Conservation (phyloP, 257 asterid genomes). For the Gynochthodes officinalis region DNA sequence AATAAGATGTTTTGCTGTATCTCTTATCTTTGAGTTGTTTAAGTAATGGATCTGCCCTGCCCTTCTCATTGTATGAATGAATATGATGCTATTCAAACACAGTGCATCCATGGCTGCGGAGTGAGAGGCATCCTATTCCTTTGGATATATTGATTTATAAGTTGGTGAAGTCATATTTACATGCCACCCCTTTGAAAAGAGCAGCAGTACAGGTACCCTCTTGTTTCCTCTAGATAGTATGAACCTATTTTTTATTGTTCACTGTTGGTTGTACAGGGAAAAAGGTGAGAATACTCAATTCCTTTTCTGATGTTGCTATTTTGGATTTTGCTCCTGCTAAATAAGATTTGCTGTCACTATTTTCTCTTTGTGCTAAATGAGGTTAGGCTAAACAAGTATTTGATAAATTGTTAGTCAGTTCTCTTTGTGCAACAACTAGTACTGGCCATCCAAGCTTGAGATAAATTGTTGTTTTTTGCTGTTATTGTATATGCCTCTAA, state of each 20-base stretch:
- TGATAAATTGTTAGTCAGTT: no score
- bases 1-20: background rate
- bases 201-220: conserved; percentile 80
- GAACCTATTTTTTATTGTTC: background rate
- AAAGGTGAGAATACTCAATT: background rate
- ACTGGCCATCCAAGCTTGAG: background rate
- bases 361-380: background rate
- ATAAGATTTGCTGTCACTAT: background rate
- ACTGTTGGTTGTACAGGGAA: background rate
- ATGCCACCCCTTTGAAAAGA: conserved; percentile 92
- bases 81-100: conserved; percentile 24
- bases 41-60: background rate
- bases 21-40: background rate
- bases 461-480: background rate
- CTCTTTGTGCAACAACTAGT: background rate
- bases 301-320: background rate
- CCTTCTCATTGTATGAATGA: conserved; percentile 12
- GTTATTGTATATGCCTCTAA: background rate
- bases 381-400: no score
- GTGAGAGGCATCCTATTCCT: conserved; percentile 85
- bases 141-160: conserved; percentile 78
- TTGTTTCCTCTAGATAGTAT: conserved; percentile 1
- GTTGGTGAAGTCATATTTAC: conserved; percentile 73
- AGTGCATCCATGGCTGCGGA: conserved; percentile 97
- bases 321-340: background rate